Evolutionary conservation across 2,329 filamentous ascomycete species (phyloP), one percentile per base, ranked within the genome.

Genomic region (Trichoderma pleuroti): DNA sequence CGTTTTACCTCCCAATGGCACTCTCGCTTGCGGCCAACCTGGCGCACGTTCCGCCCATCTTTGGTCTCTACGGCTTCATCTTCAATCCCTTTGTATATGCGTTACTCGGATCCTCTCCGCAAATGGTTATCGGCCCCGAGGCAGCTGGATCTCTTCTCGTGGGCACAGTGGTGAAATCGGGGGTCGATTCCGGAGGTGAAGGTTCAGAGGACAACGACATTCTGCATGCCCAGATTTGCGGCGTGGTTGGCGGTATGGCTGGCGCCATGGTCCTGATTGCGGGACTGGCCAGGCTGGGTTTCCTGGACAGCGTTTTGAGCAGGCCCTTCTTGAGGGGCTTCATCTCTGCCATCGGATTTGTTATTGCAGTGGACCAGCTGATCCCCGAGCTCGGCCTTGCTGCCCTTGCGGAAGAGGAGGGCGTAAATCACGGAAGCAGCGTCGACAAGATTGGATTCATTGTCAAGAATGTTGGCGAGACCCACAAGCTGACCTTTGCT

Each of bases 1-100:
- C 94, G 30, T 96, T 99, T 83, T 99, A 99, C 80, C 92, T 99
- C 46, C 96, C 96, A 65, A 98, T 99, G 94, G 92, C 94, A 0
- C 87, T 99, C 16, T 98, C 96, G 0, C 91, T 97, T 74, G 94
- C 96, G 69, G 90, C 93, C 52, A 98, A 98, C 78, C 89, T 99
- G 54, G 94, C 92, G 7, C 96, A 98, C 78, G 90, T 98, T 2
- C 94, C 95, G 10, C 92, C 96, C 0, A 94, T 98, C 76, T 95
- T 97, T 77, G 96, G 96, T 0, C 86, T 99, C 4, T 99, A 98
- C 82, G 89, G 93, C 18, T 98, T 98, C 79, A 93, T 97, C 73
- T 93, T 98, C 83, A 94, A 94, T 71, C 96, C 96, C 0, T 82
- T 98, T 68, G 86, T 98, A 39, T 99, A 99, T 80, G 94, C 94